Conservation (phyloP, 257 asterid species). For the Solanum appendiculatum region DNA sequence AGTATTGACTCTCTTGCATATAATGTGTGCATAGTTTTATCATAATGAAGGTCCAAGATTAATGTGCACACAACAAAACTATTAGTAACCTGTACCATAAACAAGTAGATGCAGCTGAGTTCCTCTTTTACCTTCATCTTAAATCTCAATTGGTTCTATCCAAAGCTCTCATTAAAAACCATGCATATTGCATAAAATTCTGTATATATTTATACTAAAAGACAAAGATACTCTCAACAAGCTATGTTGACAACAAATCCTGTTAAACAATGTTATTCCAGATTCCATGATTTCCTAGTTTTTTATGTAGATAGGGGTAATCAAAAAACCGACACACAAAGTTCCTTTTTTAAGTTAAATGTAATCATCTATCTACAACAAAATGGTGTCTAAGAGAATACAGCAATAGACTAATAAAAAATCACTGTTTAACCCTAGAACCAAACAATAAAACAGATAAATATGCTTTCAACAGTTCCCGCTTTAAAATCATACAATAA, state of each 20-base stretch:
- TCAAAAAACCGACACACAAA: not conserved
- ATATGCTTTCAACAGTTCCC: not conserved
- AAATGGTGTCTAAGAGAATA: not conserved
- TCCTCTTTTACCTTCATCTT: not conserved
- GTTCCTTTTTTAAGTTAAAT: not conserved
- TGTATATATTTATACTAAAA: not conserved
- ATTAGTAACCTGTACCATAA: not conserved
- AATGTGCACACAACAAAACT: not conserved
- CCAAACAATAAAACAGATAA: not conserved
- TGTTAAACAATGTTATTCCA: not conserved
- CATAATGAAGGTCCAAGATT: not conserved
- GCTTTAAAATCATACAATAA: not conserved
- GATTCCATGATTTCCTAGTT: not conserved
- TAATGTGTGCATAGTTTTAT: not conserved
- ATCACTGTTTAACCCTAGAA: not conserved
- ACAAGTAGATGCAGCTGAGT: not conserved
- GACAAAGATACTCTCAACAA: not conserved
- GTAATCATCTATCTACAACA: not conserved
- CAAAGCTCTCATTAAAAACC: not conserved
- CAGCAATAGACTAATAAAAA: not conserved
- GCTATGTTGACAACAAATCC: not conserved
- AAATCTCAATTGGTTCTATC: not conserved
- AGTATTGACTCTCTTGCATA: not conserved
- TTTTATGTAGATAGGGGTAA: not conserved
- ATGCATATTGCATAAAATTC: not conserved